Base-by-base conservation (phyloP, 371 early-diverging fungal species). In the Mortierella sp. region DNA sequence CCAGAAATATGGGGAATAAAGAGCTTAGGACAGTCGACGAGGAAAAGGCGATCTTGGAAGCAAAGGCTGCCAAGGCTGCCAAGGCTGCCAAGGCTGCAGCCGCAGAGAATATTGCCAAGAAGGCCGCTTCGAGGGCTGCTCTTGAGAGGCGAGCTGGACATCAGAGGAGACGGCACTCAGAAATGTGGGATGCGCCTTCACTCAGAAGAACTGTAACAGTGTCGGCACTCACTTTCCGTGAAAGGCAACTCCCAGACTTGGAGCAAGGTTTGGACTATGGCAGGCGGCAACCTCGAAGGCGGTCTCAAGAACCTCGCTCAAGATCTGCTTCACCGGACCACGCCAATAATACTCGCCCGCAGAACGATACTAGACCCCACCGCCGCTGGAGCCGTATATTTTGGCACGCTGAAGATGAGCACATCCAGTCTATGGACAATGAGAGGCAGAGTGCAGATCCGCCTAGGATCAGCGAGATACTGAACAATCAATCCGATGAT, bases 101-200 rank as follows among this genome's bases (percentile, higher is more conserved):
- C 0, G 82, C 65, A 0, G 79, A 86, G 42, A 72, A 67, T 45
- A 29, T 49, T 35, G 73, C 78, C 0, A 59, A 68, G 10, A 64
- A 67, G 47, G 65, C 64, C 7, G 57, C 77, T 1, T 74, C 83
- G 54, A 76, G 82, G 61, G 71, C 75, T 1, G 80, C 82, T 31
- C 62, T 72, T 22, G 85, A 85, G 65, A 82, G 73, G 28, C 72
- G 78, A 29, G 76, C 65, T 9, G 83, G 84, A 28, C 74, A 71
- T 10, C 66, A 40, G 8, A 37, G 62, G 40, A 64, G 79, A 45
- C 69, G 79, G 17, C 70, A 66, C 31, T 64, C 79, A 0, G 73
- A 73, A 22, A 54, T 31, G 19, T 71, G 75, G 71, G 63, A 59
- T 35, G 15, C 49, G 3, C 61, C 64, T 3, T 71, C 80, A 5